Base-by-base conservation (phyloP, 495 filamentous ascomycete species). In the Penicillium arizonense region DNA sequence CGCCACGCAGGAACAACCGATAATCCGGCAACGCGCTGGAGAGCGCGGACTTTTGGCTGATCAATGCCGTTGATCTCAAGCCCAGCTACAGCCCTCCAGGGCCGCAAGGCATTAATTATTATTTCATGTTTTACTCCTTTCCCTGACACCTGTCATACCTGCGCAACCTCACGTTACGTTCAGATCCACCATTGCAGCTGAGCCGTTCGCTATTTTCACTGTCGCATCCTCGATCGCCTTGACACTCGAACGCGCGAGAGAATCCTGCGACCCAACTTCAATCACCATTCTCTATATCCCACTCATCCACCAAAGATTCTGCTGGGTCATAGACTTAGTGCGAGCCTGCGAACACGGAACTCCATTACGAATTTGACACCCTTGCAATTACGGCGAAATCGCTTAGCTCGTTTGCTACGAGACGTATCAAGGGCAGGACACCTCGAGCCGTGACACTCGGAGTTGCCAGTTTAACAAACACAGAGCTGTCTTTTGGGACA, bases 21-120 rank as follows among this genome's bases (percentile, higher is more conserved):
- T 49, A 21, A n/a, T 41, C 57, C 61, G 57, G 13, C 3, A 56
- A 58, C 63, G 63, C 63, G 61, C 55, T 46, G 52, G 52, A 50
- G 44, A 61, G 63, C 63, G 60, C 63, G 63, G 57, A 63, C 63
- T 64, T 64, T 64, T 64, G 61, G 63, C 55, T 66, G 63, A 65
- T 65, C 61, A 55, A 40, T 47, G 47, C 57, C 46, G 57, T 54
- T 64, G 55, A 66, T 63, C 61, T 50, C 55, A 61, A 67, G 53
- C 30, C 41, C 56, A 61, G 51, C 52, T 61, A 34, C 42, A 53
- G 60, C 57, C 54, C 52, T 56, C 44, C 44, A 62, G 47, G 56
- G 54, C 63, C 46, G 45, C 57, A 53, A 59, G 50, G 55, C 44
- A 67, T 67, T 64, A 58, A 49, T 24, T 7, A 39, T 37, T 53